Evolutionary conservation across 2,329 filamentous ascomycete genomes (phyloP).

Genomic region (Colletotrichum sp.): DNA sequence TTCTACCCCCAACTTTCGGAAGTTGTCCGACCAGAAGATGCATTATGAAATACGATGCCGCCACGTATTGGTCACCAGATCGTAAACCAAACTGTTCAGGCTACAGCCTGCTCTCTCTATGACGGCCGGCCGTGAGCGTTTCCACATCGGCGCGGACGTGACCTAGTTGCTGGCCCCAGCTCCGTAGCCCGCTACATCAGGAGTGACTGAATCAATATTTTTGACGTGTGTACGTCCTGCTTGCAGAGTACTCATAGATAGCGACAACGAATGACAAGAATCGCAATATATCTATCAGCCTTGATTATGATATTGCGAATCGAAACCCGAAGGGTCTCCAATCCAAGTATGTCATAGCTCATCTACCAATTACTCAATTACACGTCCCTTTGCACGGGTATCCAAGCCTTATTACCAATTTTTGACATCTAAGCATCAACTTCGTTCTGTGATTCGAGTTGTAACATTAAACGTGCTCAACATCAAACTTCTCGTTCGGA

Average conservation of each 20-base stretch:
- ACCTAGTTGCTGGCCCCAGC: background rate
- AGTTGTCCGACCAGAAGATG: background rate
- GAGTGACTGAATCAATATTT: background rate
- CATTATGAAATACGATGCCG: background rate
- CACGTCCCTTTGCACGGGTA: background rate
- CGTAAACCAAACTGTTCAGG: background rate
- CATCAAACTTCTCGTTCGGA: conserved; percentile 2
- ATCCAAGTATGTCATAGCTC: background rate
- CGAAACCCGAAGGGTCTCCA: background rate
- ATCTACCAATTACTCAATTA: background rate
- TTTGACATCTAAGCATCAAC: background rate
- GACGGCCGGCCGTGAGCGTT: background rate
- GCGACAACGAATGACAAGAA: fast-evolving
- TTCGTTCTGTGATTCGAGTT: background rate
- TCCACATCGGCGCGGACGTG: background rate
- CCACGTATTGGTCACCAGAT: background rate
- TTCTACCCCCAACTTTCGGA: background rate
- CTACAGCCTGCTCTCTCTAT: background rate
- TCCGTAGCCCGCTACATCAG: background rate
- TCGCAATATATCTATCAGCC: background rate
- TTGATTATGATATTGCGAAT: background rate
- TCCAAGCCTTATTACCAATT: background rate
- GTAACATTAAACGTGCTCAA: background rate
- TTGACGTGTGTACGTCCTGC: background rate
- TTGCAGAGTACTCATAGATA: background rate